Conservation (phyloP, 1,284 basidiomycete species). For the Laetiporus sulphureus region DNA sequence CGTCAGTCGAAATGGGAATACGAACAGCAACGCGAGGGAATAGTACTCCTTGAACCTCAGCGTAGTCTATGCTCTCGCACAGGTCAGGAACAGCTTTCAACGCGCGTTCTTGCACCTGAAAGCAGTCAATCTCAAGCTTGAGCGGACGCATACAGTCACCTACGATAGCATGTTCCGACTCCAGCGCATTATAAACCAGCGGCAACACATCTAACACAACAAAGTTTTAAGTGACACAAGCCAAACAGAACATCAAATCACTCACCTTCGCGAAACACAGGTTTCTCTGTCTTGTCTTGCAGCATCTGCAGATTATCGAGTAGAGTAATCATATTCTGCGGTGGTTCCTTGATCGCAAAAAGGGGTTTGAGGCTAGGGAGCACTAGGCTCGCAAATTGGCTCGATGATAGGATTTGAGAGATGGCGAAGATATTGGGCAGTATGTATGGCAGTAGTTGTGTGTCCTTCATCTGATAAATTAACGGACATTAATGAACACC, state of each 20-base stretch:
- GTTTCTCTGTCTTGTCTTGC: slow-evolving; percentile 85
- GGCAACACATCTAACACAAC: slow-evolving; percentile 76
- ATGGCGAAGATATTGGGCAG: slow-evolving; percentile 98
- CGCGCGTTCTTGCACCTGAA: slow-evolving; percentile 86
- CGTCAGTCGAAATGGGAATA: slow-evolving; percentile 8
- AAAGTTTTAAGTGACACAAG: neutral
- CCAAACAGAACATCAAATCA: slow-evolving; percentile 13
- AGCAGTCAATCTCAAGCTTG: slow-evolving; percentile 9
- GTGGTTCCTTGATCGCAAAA: slow-evolving; percentile 90
- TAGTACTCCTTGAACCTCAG: slow-evolving; percentile 80
- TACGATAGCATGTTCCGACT: slow-evolving; percentile 83
- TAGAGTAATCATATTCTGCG: slow-evolving; percentile 92
- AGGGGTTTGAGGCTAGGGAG: slow-evolving; percentile 88
- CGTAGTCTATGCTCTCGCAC: slow-evolving; percentile 91
- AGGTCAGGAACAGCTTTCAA: slow-evolving; percentile 81
- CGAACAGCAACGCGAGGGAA: slow-evolving; percentile 85
- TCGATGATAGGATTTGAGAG: slow-evolving; percentile 67
- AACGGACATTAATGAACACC: neutral
- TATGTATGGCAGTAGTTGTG: slow-evolving; percentile 87
- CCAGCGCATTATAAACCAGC: slow-evolving; percentile 91
- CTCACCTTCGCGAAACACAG: slow-evolving; percentile 84
- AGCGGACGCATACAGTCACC: slow-evolving; percentile 15
- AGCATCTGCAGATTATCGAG: slow-evolving; percentile 87
- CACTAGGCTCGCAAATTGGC: slow-evolving; percentile 79
- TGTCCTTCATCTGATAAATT: slow-evolving; percentile 79